Evolutionary conservation across 2,329 filamentous ascomycete genomes (phyloP), one percentile per base, ranked within the genome.

Genomic region (Hypomyces perniciosus): DNA sequence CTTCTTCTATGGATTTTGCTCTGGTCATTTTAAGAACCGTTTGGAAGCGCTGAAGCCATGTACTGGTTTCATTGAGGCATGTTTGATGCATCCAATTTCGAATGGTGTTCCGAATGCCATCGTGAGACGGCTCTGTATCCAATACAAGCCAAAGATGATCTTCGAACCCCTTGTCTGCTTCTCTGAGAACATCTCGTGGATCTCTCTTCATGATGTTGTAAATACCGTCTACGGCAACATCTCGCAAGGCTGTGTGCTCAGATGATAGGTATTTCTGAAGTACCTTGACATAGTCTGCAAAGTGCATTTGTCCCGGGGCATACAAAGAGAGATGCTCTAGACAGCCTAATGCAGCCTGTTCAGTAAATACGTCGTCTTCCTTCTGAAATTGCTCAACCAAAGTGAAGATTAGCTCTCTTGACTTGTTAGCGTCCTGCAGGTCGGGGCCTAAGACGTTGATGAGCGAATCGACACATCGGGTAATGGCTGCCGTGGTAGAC

Each of bases 381-480:
- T 85, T 76, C 55, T 88, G 84, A 61, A 97, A 93, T 57, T 95
- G 86, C 3, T 82, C 79, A 4, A 97, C 85, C 7, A 99, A 77
- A 0, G 85, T 93, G 54, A 97, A 78, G 46, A 97, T 93, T 48
- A 99, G 78, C 63, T 96, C 91, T 57, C 93, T 78, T n/a, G 90
- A 88, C 69, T 95, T 96, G 4, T 83, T 83, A 57, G 93, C 83
- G 62, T 97, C 93, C 67, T 97, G 93, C 26, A 99, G 73, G 68
- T 99, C 95, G 1, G 93, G 93, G 0, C 93, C 93, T 8, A 99
- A 78, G 8, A 99, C 93, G 59, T 97, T 97, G 71, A 99, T 90
- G 27, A 96, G 77, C n/a, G 91, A 93, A 68, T 97, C 91, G 30
- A 96, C 85, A 59, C 90, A 95, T 59, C 90, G 84, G 31, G 88